Conservation (phyloP, 2,329 filamentous ascomycete species). For the Arthrocladium fulminans region DNA sequence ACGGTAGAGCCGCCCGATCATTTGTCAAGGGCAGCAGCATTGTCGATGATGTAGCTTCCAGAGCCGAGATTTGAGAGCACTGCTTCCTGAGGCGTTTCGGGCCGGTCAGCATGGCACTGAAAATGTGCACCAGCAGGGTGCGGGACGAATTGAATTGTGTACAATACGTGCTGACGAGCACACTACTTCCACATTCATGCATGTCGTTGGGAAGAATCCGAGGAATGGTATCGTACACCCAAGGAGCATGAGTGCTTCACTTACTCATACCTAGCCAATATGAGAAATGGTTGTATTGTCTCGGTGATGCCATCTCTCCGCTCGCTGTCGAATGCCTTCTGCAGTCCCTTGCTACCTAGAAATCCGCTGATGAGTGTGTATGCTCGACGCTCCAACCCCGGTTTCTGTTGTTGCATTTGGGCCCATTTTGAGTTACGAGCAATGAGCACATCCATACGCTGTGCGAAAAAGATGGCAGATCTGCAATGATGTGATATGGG, state of each 20-base stretch:
- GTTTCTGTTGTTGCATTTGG: no score
- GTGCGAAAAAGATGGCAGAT: no score
- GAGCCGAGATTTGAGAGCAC: background rate
- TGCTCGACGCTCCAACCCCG: no score
- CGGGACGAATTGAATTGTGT: background rate
- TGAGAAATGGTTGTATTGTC: background rate
- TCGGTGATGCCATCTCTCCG: no score
- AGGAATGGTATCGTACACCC: background rate
- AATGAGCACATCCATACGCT: no score
- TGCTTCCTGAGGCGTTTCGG: constrained; percentile 1
- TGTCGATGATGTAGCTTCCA: background rate
- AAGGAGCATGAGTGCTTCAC: background rate
- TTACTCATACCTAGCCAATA: background rate
- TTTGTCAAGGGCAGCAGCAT: constrained; percentile 31
- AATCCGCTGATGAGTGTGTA: no score
- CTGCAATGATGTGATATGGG: background rate
- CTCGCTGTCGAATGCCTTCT: no score
- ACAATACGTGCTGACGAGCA: constrained; percentile 1
- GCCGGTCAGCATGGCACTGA: background rate
- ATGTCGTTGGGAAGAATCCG: constrained; percentile 1
- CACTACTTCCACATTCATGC: constrained; percentile 1
- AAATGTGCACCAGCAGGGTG: background rate
- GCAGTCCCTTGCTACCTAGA: no score
- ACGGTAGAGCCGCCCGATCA: constrained; percentile 48
- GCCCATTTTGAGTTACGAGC: no score